These are phyloP conservation scores for Hypoxylon sp. DNA, from an alignment of 2,329 filamentous ascomycete species.

Conservation along the genomic window DNA sequence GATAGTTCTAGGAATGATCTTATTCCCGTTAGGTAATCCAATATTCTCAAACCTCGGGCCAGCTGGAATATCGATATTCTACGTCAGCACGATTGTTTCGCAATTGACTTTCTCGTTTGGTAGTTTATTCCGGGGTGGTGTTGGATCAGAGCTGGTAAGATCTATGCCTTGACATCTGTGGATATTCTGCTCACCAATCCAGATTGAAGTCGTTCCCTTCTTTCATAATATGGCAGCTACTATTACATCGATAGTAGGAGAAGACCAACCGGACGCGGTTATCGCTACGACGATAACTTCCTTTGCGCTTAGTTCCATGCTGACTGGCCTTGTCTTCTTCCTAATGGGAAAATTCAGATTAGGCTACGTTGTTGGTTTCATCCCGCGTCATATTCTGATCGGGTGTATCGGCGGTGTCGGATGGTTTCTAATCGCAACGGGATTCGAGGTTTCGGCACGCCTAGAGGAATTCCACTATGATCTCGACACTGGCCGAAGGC, in stretches of 20 bases:
- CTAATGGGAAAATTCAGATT: constrained; percentile 88
- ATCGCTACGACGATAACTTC: constrained; percentile 95
- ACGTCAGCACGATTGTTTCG: constrained; percentile 95
- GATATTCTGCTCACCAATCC: constrained; percentile 38
- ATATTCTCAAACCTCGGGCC: constrained; percentile 89
- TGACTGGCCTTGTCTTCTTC: constrained; percentile 94
- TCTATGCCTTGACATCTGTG: constrained; percentile 14
- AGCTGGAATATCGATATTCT: constrained; percentile 98
- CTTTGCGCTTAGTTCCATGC: constrained; percentile 89
- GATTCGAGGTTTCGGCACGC: constrained; percentile 92
- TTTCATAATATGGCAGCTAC: constrained; percentile 98
- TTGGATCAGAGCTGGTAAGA: constrained; percentile 91
- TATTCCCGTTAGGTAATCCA: constrained; percentile 91
- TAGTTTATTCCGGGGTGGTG: constrained; percentile 89
- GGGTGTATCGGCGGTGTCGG: constrained; percentile 98
- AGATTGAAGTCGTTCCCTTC: constrained; percentile 98
- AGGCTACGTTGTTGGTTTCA: constrained; percentile 95
- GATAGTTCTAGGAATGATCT: constrained; percentile 79
- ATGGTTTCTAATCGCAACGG: constrained; percentile 92
- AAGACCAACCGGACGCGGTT: constrained; percentile 85
- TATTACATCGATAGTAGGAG: constrained; percentile 83
- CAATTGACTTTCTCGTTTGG: constrained; percentile 90
- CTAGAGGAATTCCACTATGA: constrained; percentile 89
- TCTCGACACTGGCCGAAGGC: constrained; percentile 78
- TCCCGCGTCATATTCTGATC: constrained; percentile 94